Conservation (phyloP, 2,329 filamentous ascomycete genomes). For the Trichoderma brevicompactum region DNA sequence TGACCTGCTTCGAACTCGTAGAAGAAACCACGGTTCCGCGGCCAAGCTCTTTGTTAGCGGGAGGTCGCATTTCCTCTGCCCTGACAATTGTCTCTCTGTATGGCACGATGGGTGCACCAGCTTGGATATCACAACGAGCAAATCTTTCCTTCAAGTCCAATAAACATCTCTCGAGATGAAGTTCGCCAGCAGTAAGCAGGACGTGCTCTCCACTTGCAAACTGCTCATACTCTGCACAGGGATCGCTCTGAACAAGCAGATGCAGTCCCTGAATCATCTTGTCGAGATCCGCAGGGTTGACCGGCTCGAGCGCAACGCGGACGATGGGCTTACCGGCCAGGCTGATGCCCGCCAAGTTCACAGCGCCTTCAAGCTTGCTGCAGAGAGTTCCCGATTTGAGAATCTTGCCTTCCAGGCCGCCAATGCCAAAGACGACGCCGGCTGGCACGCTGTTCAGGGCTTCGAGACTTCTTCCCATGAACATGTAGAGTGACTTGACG, state of each 20-base stretch:
- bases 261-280: slow-evolving; percentile 92
- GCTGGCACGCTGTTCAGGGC: slow-evolving; percentile 83
- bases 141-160: slow-evolving; percentile 93
- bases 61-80: slow-evolving; percentile 88
- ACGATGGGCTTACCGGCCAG: slow-evolving; percentile 89
- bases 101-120: slow-evolving; percentile 90
- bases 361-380: slow-evolving; percentile 80
- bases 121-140: slow-evolving; percentile 91
- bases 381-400: slow-evolving; percentile 94
- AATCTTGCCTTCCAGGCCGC: slow-evolving; percentile 88
- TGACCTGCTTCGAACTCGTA: slow-evolving; percentile 86
- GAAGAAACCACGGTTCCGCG: slow-evolving; percentile 76
- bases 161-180: slow-evolving; percentile 91
- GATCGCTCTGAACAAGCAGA: slow-evolving; percentile 90
- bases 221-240: slow-evolving; percentile 94
- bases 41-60: slow-evolving; percentile 82
- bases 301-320: slow-evolving; percentile 91
- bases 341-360: slow-evolving; percentile 85
- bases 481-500: slow-evolving; percentile 85
- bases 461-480: slow-evolving; percentile 92
- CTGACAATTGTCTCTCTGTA: slow-evolving; percentile 91
- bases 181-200: slow-evolving; percentile 86
- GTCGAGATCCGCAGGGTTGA: slow-evolving; percentile 85
- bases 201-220: slow-evolving; percentile 94
- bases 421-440: slow-evolving; percentile 93